Evolutionary conservation across 805 yeast genomes (phyloP), one percentile per base, ranked within the genome.

Genomic region (Wickerhamiella australiensis): DNA sequence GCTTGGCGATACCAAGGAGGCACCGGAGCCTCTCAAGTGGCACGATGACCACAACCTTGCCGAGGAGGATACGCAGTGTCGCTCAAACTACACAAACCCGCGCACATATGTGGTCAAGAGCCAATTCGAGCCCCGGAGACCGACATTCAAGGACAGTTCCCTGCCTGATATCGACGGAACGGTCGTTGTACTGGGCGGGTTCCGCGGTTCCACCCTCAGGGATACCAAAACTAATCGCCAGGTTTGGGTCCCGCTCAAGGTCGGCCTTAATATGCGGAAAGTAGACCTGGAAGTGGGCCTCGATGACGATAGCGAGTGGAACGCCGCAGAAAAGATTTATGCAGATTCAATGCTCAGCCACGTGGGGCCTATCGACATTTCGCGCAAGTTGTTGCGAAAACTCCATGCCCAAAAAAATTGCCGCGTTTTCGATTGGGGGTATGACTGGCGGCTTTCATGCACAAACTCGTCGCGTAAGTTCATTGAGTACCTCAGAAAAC

Each of bases 331-430:
- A 7, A 38, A 33, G 18, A 17, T 38, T 11, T 74, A 73, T 54
- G 80, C 96, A 0, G 87, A 80, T 59, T 90, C 88, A 2, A 76
- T 87, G 66, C 63, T 87, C 53, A 77, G 82, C 11, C 85, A 84
- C 61, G 73, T 87, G 42, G 96, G 96, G 0, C 96, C 96, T 0
- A 78, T 87, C n/a, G 96, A 87, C 61, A 74, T 87, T 20, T 75
- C 45, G 47, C 73, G 73, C 53, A 74, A 72, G 56, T 66, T 88
- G 50, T 72, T 82, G 45, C 72, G 74, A 43, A 74, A 68, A 56
- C 63, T 88, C 31, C 58, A 58, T 1, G 37, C 43, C 18, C 58
- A 60, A 42, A 80, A 83, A 1, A 77, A 75, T 11, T 74, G 82
- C 3, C 73, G 66, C 13, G 78, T 85, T 5, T 75, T 76, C 50